Percentiles rank a stretch among this genome's conserved stretches.
phyloP scores from a whole-genome alignment of 495 filamentous ascomycete species.

The Sordaria brevicollis region DNA sequence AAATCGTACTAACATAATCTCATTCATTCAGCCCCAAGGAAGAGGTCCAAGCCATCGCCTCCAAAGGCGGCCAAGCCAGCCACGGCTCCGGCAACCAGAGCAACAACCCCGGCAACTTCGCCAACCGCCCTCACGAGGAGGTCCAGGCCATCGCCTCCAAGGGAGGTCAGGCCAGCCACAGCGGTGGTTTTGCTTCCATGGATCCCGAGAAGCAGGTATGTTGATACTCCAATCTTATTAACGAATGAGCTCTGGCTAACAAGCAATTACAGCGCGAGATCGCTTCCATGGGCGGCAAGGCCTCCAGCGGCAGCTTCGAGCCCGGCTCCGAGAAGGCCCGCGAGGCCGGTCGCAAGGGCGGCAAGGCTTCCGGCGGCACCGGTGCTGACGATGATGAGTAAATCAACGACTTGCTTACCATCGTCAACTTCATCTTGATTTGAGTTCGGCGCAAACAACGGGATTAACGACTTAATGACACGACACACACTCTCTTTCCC shows the following conservation, averaged over 20 bases:
- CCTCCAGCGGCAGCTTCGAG: constrained; percentile 39
- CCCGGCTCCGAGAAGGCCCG: constrained; percentile 32
- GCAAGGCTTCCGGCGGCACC: constrained; percentile 26
- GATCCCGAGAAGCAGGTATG: constrained; percentile 42
- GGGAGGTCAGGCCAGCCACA: constrained; percentile 37
- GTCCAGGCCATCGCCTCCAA: constrained; percentile 42
- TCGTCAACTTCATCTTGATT: neutral
- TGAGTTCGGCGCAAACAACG: neutral
- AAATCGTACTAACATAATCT: neutral
- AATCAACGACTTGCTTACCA: neutral
- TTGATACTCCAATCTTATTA: neutral
- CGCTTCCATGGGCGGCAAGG: constrained; percentile 44
- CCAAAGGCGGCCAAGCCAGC: constrained; percentile 40
- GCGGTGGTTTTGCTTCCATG: constrained; percentile 26
- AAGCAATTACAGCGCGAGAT: constrained; percentile 21
- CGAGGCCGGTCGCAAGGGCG: constrained; percentile 33
- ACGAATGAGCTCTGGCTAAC: neutral
- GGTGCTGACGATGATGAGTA: neutral
- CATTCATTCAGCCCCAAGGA: constrained; percentile 32
- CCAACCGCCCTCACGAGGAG: constrained; percentile 37
- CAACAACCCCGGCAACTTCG: constrained; percentile 1
- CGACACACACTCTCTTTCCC: too few species aligned
- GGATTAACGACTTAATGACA: neutral
- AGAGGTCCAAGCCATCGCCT: constrained; percentile 45
- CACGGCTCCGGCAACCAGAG: constrained; percentile 7